Base-by-base conservation (phyloP, 78 protist genomes). In the Neovahlkampfia damariscottae region DNA sequence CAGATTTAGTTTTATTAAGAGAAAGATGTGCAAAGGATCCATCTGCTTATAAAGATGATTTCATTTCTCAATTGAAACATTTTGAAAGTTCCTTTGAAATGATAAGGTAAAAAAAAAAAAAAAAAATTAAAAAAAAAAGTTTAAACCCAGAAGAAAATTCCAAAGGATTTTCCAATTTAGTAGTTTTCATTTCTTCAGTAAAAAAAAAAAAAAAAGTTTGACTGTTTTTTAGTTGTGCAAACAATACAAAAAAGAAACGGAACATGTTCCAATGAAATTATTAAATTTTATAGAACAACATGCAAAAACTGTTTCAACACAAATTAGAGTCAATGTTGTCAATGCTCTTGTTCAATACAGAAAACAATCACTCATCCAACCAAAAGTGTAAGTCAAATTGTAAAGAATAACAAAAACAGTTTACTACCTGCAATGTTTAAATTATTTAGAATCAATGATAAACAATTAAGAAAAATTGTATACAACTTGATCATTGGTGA, bases 1-100 rank as follows among this genome's bases (percentile, higher is more conserved):
- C n/a, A n/a, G n/a, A n/a, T n/a, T n/a, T n/a, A n/a, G n/a, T 76
- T 28, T 89, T 82, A 80, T 87, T 93, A 8, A 94, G 90, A 77
- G 84, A 85, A 38, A 72, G 78, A 28, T 70, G 81, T 40, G 80
- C 82, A 67, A 72, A 93, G 30, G 96, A 93, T 80, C 90, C 93
- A 28, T 39, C 67, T 0, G 81, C 83, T 4, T 93, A 93, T 82
- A 37, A 40, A 41, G 94, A 93, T 8, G 96, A 93, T 74, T 86
- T 93, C 38, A 7, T 41, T 58, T 82, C 70, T 59, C 93, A 88
- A 79, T 38, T 70, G 19, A 77, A 84, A 41, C 94, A 90, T 73
- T 92, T 78, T 41, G 73, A 69, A 6, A 8, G 74, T 34, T 1
- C 27, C n/a, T 32, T 30, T 37, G 6, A 8, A 40, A 8, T 67